These are phyloP conservation scores for Entomophthora muscae DNA, from an alignment of 371 early-diverging fungal species.

Conservation along the genomic window DNA sequence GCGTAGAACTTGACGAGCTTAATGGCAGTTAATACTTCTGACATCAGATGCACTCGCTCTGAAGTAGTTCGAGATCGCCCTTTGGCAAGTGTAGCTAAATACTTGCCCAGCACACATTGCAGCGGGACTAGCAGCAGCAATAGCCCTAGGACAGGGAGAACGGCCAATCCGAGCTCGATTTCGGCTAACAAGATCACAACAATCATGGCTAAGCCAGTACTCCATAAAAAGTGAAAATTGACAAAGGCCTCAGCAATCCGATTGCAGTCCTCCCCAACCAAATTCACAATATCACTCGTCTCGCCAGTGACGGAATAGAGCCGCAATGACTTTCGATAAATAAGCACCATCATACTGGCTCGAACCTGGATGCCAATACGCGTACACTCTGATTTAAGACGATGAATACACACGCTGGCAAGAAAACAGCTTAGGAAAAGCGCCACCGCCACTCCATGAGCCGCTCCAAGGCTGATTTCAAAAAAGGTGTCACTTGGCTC, in stretches of 20 bases:
- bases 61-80: constrained; percentile 23
- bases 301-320: constrained; percentile 34
- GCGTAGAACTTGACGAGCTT: constrained; percentile 59
- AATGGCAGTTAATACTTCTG: constrained; percentile 48
- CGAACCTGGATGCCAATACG: constrained; percentile 36
- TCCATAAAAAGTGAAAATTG: constrained; percentile 50
- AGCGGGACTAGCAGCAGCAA: constrained; percentile 37
- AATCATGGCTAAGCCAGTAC: constrained; percentile 30
- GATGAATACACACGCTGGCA: constrained; percentile 29
- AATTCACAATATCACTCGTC: constrained; percentile 31
- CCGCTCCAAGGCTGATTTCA: constrained; percentile 14
- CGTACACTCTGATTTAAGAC: constrained; percentile 29
- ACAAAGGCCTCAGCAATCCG: constrained; percentile 36
- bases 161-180: constrained; percentile 27
- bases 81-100: constrained; percentile 19
- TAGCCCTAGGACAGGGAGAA: constrained; percentile 31
- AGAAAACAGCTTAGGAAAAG: constrained; percentile 18
- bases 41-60: constrained; percentile 43
- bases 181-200: constrained; percentile 29
- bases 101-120: constrained; percentile 32
- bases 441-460: constrained; percentile 25
- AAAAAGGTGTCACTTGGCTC: neutral
- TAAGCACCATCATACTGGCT: constrained; percentile 41
- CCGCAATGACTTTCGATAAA: constrained; percentile 43
- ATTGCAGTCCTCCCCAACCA: constrained; percentile 36